phyloP scores from a whole-genome alignment of 257 asterid genomes.

The Solanum acaule region DNA sequence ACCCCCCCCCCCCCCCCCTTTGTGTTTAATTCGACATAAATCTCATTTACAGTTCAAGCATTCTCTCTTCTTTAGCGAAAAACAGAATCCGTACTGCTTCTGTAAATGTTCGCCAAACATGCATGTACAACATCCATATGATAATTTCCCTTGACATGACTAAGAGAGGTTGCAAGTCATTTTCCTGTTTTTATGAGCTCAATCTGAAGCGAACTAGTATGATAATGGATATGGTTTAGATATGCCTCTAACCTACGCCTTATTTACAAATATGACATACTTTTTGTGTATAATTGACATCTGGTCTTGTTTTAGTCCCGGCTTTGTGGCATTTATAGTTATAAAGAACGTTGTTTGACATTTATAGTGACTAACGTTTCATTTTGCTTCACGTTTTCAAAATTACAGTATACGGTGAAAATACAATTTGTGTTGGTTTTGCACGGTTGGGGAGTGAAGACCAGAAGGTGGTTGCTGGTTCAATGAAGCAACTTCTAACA shows the following conservation, averaged over 20 bases:
- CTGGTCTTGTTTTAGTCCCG: not conserved
- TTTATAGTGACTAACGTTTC: not conserved
- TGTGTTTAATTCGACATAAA: not conserved
- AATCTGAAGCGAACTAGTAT: not conserved
- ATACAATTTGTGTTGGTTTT: constrained; percentile 73
- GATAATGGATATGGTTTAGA: not conserved
- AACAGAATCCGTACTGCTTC: not conserved
- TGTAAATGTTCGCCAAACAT: not conserved
- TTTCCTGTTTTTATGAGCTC: not conserved
- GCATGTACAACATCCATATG: not conserved
- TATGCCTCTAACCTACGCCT: not conserved
- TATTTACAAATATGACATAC: not conserved
- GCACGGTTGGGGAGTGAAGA: constrained; percentile 91
- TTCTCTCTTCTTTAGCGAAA: not conserved
- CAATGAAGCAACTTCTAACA: constrained; percentile 61
- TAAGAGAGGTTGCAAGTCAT: not conserved
- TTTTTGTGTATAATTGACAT: not conserved
- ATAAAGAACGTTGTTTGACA: not conserved
- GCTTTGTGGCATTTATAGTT: too few relatives aligned
- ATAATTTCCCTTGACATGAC: not conserved
- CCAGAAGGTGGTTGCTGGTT: constrained; percentile 60
- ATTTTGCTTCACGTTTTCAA: not conserved
- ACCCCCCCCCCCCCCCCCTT: not conserved
- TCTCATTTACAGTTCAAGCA: not conserved
- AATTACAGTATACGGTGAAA: constrained; percentile 58